These are phyloP conservation scores for Selenicereus undatus DNA, from an alignment of 148 eudicot genomes.

Conservation along the genomic window DNA sequence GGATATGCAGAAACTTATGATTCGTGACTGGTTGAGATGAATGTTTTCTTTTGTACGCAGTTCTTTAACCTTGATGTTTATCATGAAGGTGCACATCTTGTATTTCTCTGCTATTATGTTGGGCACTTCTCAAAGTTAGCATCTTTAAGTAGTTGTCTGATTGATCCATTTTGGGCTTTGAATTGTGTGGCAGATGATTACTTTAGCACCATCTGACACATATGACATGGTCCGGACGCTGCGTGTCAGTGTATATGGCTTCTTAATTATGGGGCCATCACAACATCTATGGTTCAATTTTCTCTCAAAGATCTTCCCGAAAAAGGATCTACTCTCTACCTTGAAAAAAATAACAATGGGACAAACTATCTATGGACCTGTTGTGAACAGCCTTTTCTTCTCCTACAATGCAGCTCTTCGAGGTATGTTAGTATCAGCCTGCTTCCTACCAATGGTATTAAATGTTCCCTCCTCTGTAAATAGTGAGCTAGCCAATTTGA, in stretches of 20 bases:
- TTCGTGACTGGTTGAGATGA: background rate
- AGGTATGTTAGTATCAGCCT: conserved; percentile 37
- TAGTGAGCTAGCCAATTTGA: background rate
- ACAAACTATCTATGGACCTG: conserved; percentile 54
- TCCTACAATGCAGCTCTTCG: conserved; percentile 68
- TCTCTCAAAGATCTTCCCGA: conserved; percentile 51
- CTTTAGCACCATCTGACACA: conserved; percentile 44
- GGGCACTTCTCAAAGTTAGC: background rate
- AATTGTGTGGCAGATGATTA: conserved; percentile 44
- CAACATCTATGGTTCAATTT: conserved; percentile 77
- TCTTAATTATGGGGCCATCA: conserved; percentile 63
- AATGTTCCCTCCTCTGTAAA: no score
- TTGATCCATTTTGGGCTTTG: background rate
- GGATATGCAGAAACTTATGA: no score
- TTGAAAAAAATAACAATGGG: conserved; percentile 58
- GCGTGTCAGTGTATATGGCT: conserved; percentile 59
- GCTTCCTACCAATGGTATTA: no score
- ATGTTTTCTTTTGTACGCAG: background rate
- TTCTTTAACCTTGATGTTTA: background rate
- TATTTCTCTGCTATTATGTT: background rate
- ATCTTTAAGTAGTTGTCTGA: background rate
- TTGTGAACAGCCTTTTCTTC: conserved; percentile 57
- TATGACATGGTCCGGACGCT: conserved; percentile 47
- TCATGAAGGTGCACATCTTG: background rate
- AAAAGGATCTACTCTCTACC: conserved; percentile 46